Evolutionary conservation across 257 asterid species (phyloP), one percentile per base, ranked within the genome.

Genomic region (Gynochthodes officinalis): DNA sequence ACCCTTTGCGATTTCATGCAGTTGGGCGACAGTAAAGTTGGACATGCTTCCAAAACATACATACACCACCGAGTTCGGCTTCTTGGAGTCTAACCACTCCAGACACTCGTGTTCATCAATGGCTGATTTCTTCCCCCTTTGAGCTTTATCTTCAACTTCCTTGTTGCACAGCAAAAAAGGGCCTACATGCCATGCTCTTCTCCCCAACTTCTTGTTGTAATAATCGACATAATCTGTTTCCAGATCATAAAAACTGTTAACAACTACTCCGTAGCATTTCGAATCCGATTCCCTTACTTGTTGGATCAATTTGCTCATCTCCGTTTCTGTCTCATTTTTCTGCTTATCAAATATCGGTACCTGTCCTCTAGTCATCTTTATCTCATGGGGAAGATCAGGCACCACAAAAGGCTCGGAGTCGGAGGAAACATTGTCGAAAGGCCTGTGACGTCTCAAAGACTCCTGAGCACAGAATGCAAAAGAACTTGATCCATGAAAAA

Each of bases 1-100:
- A 64, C 90, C 96, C 18, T 64, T 73, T 1, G 96, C 96, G 8
- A 77, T 84, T 60, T 92, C 96, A 1, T 73, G 90, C 27, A 92
- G 18, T 57, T 92, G 98, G 0, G 88, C 78, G 4, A 16, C 48
- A 1, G 76, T 64, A n/a, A 87, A 86, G 2, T 44, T 74, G 0
- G 83, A 75, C 30, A 52, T 66, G 70, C 98, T 92, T 6, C 96
- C 96, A 4, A 85, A 88, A 60, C 96, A 89, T 0, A 84, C 37
- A 62, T 86, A 91, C 16, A 88, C 83, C 0, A 89, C 86, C 0
- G 96, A 89, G 70, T 81, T 66, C 0, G 82, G 79, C 27, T 64
- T 55, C 76, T 81, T 84, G 1, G 84, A 78, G 27, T 88, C 86
- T 2, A 90, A 86, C 98, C 96, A 92, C 0, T 80, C 49, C 43